Conservation (phyloP, 345 rosid genomes). For the Salix purpurea region DNA sequence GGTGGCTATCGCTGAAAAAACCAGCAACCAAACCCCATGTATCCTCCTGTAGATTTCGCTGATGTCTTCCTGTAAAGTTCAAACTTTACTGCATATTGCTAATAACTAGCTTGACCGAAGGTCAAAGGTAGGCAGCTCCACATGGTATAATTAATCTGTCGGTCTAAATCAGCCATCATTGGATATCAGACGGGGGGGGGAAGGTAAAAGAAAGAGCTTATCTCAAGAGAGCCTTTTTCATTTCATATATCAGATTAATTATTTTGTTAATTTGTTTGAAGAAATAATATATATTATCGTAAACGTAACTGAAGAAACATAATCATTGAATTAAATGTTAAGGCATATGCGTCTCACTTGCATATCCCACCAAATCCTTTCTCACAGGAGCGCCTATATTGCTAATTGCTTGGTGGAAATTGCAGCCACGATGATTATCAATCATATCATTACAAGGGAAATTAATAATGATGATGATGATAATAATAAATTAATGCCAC, state of each 20-base stretch:
- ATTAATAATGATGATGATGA: too few relatives aligned
- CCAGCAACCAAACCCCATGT: too few relatives aligned
- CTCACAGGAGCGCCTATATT: neutral
- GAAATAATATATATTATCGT: neutral
- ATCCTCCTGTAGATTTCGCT: too few relatives aligned
- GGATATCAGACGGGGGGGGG: too few relatives aligned
- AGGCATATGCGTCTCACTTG: neutral
- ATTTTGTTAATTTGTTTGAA: neutral
- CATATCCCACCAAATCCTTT: neutral
- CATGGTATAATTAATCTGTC: too few relatives aligned
- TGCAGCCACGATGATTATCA: neutral
- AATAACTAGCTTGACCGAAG: too few relatives aligned
- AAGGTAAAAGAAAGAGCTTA: too few relatives aligned
- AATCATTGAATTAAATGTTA: slow-evolving; percentile 7
- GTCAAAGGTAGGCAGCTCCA: too few relatives aligned
- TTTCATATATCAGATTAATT: neutral
- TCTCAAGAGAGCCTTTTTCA: neutral
- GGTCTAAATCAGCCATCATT: too few relatives aligned
- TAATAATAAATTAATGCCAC: neutral
- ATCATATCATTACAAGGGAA: neutral
- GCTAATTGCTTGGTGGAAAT: neutral
- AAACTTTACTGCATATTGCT: too few relatives aligned
- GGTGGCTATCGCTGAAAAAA: too few relatives aligned
- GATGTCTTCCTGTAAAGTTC: too few relatives aligned
- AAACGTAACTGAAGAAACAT: neutral